phyloP scores from a whole-genome alignment of 2,329 filamentous ascomycete species.

The Aureobasidium sp. region DNA sequence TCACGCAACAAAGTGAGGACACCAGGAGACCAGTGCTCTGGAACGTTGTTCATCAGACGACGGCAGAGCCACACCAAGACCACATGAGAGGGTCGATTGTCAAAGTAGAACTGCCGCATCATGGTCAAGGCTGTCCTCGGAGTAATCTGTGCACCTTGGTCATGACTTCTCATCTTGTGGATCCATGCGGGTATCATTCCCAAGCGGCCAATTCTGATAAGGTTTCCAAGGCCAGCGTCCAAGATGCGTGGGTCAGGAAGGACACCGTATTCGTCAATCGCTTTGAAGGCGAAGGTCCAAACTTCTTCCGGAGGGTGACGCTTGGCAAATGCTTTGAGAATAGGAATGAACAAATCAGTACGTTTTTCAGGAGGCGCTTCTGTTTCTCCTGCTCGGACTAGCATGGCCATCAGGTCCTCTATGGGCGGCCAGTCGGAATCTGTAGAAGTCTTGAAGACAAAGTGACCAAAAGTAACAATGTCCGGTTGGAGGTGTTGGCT shows the following conservation, averaged over 20 bases:
- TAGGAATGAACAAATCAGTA: constrained; percentile 4
- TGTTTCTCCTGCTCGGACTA: not conserved
- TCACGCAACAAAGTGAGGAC: constrained; percentile 19
- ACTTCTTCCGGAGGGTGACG: constrained; percentile 19
- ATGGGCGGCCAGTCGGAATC: constrained; percentile 14
- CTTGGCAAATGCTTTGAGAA: constrained; percentile 12
- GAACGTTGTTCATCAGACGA: constrained; percentile 14
- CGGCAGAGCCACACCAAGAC: constrained; percentile 22
- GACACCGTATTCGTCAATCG: constrained; percentile 19
- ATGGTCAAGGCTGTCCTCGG: constrained; percentile 16
- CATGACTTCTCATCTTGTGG: constrained; percentile 15
- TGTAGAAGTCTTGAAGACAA: constrained; percentile 13
- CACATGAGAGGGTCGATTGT: constrained; percentile 21
- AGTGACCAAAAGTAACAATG: constrained; percentile 8
- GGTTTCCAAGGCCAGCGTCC: constrained; percentile 19
- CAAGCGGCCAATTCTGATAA: constrained; percentile 17
- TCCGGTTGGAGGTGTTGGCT: not conserved
- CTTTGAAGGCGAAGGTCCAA: constrained; percentile 20
- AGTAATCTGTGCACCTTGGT: constrained; percentile 16
- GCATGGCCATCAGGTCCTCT: constrained; percentile 9
- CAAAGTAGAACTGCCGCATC: constrained; percentile 20
- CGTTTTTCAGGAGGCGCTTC: not conserved
- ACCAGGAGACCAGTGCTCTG: constrained; percentile 16
- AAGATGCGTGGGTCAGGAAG: constrained; percentile 19
- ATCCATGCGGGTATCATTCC: constrained; percentile 21